Base-by-base conservation (phyloP, 192 early-diverging fungal species). In the Mortierella claussenii region DNA sequence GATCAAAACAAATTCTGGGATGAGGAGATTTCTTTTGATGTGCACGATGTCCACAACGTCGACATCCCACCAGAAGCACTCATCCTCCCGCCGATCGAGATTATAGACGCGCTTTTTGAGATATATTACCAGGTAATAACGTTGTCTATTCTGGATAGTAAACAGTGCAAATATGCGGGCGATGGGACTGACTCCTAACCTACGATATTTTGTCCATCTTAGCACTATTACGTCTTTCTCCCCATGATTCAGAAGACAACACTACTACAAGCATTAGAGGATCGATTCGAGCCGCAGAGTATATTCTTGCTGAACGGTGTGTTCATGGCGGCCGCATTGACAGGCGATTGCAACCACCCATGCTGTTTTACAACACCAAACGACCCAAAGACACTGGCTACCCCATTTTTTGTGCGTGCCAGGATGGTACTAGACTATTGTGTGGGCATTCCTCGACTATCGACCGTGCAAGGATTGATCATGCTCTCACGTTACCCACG, bases 1-100 rank as follows among this genome's bases (percentile, higher is more conserved):
- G 73, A 76, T 50, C 64, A 76, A 26, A 67, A 76, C 20, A 32
- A 61, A 34, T 76, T 76, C 45, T 76, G 73, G 73, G 73, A 76
- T 20, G 73, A 76, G 34, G 73, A 76, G 47, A 76, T 76, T 20
- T 76, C 73, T 1, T 76, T 76, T 45, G 73, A 76, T 49, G 64
- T 76, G 3, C 73, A 76, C 21, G 60, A 73, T 21, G 43, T 52
- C 1, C 73, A 56, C 8, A 46, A 60, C 23, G 46, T 76, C 3
- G 73, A 66, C 23, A 66, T 76, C 12, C 63, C 63, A 21, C 55
- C 52, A 0, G 73, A 76, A 46, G 73, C 58, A 11, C 37, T 48
- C 5, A 20, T 67, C 20, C 31, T 76, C 21, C 73, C 73, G 4
- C 73, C 73, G 2, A 65, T 76, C 11, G 65, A 76, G 23, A 65